Base-by-base conservation (phyloP, 2,329 filamentous ascomycete genomes). In the Ceratocystis harringtonii region DNA sequence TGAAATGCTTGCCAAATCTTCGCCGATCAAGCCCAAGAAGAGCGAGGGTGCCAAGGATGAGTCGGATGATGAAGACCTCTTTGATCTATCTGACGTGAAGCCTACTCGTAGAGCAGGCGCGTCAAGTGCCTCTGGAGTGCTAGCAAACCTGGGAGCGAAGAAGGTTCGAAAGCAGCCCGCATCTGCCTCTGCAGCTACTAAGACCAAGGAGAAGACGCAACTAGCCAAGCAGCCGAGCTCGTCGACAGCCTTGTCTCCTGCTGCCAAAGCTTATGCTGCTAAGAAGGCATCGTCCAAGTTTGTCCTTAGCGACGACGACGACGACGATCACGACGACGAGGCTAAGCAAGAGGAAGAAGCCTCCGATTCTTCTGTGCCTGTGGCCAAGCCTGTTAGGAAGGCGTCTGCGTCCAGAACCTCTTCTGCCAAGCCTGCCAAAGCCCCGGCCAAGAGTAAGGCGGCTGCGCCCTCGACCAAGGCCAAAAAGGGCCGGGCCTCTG, bases 231-330 rank as follows among this genome's bases (percentile, higher is more conserved):
- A 43, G 22, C 19, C 65, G 5, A 32, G 22, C 36, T 52, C 65
- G n/a, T 66, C 64, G 6, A 50, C 10, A 12, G 77, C 79, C 0
- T 76, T 86, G 15, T 88, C 85, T 2, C 86, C 86, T 2, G 86
- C 86, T 5, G 86, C 86, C 2, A 91, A 91, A 70, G 80, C 83
- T 1, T 84, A 83, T 69, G 80, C 81, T 4, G 77, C 79, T n/a
- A 81, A 79, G 70, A 77, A 81, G 71, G 73, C 71, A 22, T 69
- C 71, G 61, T 74, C 74, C 70, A 74, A 75, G 69, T 73, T 71
- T n/a, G 69, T 68, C 55, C 71, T 73, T 60, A 72, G 72, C 66
- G 74, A 75, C 3, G 76, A 78, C 43, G 78, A 79, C 44, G 28
- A 28, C 25, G 25, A 28, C 28, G 28, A 28, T n/a, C n/a, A 75